A percentile compares a stretch with the other conserved stretches of the same genome.
Conservation (phyloP, 2,329 filamentous ascomycete species). For the Meredithiella fracta region DNA sequence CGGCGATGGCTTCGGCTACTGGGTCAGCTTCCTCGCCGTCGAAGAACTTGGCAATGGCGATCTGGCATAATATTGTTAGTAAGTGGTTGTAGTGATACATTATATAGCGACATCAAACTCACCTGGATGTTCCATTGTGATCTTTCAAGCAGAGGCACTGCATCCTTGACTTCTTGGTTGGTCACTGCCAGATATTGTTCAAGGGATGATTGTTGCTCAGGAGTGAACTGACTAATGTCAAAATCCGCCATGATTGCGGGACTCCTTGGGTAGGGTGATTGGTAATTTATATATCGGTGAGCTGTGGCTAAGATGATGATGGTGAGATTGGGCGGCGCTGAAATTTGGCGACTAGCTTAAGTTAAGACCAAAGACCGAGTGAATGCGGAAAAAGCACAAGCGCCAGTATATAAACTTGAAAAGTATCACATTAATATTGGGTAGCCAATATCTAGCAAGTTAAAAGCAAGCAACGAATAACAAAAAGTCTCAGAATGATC, state of each 20-base stretch:
- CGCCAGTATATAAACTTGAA: no score
- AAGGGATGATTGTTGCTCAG: conserved; percentile 65
- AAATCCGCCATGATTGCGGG: not conserved
- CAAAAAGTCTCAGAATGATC: not conserved
- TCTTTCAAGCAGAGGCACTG: conserved; percentile 61
- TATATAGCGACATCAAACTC: conserved; percentile 15
- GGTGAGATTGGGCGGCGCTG: no score
- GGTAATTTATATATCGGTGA: not conserved
- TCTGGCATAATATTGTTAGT: conserved; percentile 35
- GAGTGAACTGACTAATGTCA: conserved; percentile 25
- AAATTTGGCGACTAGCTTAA: no score
- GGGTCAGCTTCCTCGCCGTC: conserved; percentile 81
- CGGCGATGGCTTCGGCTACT: conserved; percentile 56
- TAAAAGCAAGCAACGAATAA: not conserved
- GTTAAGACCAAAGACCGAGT: no score
- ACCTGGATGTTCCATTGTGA: conserved; percentile 96
- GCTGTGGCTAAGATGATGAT: no score
- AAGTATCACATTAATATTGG: no score
- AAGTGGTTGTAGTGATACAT: not conserved
- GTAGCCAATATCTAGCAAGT: no score
- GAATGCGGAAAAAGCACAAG: no score
- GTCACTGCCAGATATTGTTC: conserved; percentile 83
- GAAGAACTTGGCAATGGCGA: conserved; percentile 94
- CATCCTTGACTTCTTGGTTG: conserved; percentile 59
- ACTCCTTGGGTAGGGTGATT: not conserved